Base-by-base conservation (phyloP, 441 rosid species). In the Lepidium campestre region DNA sequence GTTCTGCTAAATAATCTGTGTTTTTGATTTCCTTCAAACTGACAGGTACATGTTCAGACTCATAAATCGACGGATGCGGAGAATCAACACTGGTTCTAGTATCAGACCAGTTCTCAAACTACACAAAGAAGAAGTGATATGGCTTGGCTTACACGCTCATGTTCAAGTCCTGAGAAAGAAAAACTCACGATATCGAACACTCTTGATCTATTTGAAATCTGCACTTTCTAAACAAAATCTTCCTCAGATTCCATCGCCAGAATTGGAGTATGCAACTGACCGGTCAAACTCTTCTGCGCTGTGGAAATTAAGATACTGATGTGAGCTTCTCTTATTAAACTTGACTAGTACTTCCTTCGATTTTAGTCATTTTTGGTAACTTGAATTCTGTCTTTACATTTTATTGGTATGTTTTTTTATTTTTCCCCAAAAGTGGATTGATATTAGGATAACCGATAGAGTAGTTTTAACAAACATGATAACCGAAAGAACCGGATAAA, bases 141-240 rank as follows among this genome's bases (percentile, higher is more conserved):
- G 96, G 97, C 93, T 93, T 31, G 97, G 96, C 15, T 68, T 87
- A 27, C 75, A 81, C 60, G 97, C 96, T 0, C 89, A 63, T 68
- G 68, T 89, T 27, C 71, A 82, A 73, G 89, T 82, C 23, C 56
- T 91, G 65, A 79, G 75, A 77, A 79, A 70, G 70, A 91, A 93
- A 72, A 88, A 89, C 74, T 73, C 91, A 1, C 65, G 91, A 59
- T 82, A 91, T 55, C 75, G 41, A 40, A 70, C 54, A 58, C 75
- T 93, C 75, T 75, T 93, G 18, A 42, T 29, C 31, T 25, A 56
- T 70, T 58, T 91, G 66, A 75, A 67, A 70, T 78, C 75, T 45
- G 78, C 78, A 68, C 62, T 85, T 59, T 72, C 42, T 8, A 63
- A 44, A 58, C 89, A 80, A 49, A 46, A 47, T 72, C 42, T 77